These are phyloP conservation scores for Musa balbisiana DNA, from an alignment of 202 grass and related monocot species.

Conservation along the genomic window DNA sequence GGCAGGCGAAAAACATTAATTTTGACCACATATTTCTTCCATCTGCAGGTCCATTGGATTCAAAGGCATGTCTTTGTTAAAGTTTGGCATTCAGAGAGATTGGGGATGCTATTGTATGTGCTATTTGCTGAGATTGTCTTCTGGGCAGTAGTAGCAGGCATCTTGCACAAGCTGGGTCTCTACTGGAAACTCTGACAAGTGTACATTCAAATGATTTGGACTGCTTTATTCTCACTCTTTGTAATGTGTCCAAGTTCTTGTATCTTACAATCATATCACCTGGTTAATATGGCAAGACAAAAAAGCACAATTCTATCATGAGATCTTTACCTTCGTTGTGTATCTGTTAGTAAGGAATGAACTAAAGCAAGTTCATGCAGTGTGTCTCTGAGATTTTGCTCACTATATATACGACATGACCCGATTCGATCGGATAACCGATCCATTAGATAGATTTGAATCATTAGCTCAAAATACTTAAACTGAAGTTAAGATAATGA, in stretches of 20 bases:
- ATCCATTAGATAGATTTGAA: too few species aligned
- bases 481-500: too few species aligned
- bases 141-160: constrained; percentile 48
- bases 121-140: constrained; percentile 67
- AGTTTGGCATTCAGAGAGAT: constrained; percentile 55
- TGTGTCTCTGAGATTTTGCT: too few species aligned
- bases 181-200: constrained; percentile 64
- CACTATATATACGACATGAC: too few species aligned
- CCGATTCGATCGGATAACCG: too few species aligned
- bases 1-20: neutral
- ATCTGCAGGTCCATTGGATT: constrained; percentile 45
- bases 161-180: constrained; percentile 51
- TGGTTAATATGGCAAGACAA: too few species aligned
- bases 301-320: too few species aligned
- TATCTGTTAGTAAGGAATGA: too few species aligned
- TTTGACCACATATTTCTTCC: neutral
- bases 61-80: constrained; percentile 53
- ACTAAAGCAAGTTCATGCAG: too few species aligned
- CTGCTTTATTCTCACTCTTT: neutral
- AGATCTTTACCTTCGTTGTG: too few species aligned
- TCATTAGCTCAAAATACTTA: too few species aligned
- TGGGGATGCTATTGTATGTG: constrained; percentile 58
- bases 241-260: neutral
- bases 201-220: neutral
- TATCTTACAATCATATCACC: too few species aligned